Conservation (phyloP, 2,329 filamentous ascomycete genomes). For the Laburnicola sp. region DNA sequence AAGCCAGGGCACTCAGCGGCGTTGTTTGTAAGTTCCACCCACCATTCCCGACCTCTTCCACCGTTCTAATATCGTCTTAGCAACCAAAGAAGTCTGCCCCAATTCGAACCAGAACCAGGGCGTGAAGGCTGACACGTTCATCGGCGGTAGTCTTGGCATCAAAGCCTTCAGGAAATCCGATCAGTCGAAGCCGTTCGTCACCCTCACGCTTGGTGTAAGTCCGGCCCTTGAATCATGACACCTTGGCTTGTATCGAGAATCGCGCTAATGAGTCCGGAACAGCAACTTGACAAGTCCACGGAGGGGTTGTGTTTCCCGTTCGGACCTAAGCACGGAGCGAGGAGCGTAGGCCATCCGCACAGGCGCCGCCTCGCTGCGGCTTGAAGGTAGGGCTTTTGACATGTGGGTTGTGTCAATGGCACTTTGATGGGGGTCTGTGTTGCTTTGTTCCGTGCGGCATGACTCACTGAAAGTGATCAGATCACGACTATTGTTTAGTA, state of each 20-base stretch:
- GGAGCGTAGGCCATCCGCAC: neutral
- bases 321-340: slow-evolving; percentile 4
- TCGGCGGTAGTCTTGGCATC: slow-evolving; percentile 17
- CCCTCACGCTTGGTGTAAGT: slow-evolving; percentile 19
- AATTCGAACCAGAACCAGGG: slow-evolving; percentile 13
- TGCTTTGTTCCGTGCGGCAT: no score
- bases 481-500: no score
- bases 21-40: slow-evolving; percentile 14
- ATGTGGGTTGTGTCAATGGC: no score
- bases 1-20: slow-evolving; percentile 18
- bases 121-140: slow-evolving; percentile 13
- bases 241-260: neutral
- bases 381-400: no score
- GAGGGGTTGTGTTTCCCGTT: slow-evolving; percentile 17
- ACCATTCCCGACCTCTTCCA: neutral
- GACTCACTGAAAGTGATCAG: no score
- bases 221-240: neutral
- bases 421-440: no score
- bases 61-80: slow-evolving; percentile 12
- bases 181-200: slow-evolving; percentile 18
- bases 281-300: slow-evolving; percentile 18
- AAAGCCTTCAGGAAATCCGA: slow-evolving; percentile 13
- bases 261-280: neutral
- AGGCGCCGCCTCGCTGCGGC: neutral
- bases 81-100: slow-evolving; percentile 18